Conservation (phyloP, 2,329 filamentous ascomycete genomes). For the Paramyrothecium sp. region DNA sequence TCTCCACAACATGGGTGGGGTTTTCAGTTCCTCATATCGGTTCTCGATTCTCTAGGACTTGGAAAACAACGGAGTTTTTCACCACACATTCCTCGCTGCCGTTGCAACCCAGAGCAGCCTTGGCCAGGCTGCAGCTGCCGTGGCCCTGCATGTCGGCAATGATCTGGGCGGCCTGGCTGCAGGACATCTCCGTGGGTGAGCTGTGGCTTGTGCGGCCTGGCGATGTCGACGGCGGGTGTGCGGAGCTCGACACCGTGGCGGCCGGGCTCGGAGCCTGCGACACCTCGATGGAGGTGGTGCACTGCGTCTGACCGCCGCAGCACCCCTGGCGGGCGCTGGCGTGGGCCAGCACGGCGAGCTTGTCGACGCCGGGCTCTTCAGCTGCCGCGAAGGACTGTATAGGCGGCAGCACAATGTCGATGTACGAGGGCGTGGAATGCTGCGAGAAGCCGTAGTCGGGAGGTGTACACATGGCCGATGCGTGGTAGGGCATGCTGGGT, state of each 20-base stretch:
- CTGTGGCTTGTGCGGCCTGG: conserved; percentile 11
- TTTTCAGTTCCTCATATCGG: background rate
- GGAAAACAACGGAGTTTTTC: conserved; percentile 31
- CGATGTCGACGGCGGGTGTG: conserved; percentile 5
- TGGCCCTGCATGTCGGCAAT: conserved; percentile 38
- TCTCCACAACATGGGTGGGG: background rate
- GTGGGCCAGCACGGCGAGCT: conserved; percentile 35
- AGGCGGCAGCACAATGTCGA: conserved; percentile 4
- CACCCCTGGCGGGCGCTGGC: conserved; percentile 30
- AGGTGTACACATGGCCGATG: background rate
- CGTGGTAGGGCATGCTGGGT: conserved; percentile 5
- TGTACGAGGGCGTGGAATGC: conserved; percentile 19
- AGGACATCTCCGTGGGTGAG: conserved; percentile 32
- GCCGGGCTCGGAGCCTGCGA: conserved; percentile 14
- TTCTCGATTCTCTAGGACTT: conserved; percentile 25
- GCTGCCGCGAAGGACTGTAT: conserved; percentile 13
- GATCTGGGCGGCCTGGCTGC: conserved; percentile 31
- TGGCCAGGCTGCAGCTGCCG: conserved; percentile 21
- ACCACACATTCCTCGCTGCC: conserved; percentile 25
- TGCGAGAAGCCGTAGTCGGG: conserved; percentile 9
- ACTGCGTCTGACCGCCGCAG: conserved; percentile 17
- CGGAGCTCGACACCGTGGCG: background rate
- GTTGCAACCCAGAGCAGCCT: conserved; percentile 26
- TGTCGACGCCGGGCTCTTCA: conserved; percentile 23
- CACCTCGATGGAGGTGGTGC: conserved; percentile 13